These are phyloP conservation scores for Microdochium paspali DNA, from an alignment of 2,329 filamentous ascomycete species.

Conservation along the genomic window DNA sequence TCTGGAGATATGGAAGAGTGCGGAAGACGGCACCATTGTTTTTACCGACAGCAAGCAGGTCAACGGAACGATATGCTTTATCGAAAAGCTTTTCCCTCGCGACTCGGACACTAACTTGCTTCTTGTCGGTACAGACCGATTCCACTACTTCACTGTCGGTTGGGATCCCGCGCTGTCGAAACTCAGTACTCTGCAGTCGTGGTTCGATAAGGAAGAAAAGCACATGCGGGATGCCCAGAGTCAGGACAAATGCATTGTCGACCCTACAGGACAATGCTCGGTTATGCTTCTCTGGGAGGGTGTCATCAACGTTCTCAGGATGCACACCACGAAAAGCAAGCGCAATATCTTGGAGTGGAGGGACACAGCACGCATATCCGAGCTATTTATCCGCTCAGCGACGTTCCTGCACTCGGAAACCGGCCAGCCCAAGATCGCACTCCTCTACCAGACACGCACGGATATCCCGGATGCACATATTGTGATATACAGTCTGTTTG, in stretches of 20 bases:
- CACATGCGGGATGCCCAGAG: slow-evolving; percentile 71
- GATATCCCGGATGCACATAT: slow-evolving; percentile 44
- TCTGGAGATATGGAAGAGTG: slow-evolving; percentile 71
- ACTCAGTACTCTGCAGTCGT: slow-evolving; percentile 40
- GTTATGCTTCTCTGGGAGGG: slow-evolving; percentile 52
- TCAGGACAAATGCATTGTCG: slow-evolving; percentile 73
- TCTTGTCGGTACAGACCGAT: slow-evolving; percentile 84
- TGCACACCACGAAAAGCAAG: slow-evolving; percentile 34
- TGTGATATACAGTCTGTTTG: slow-evolving; percentile 49
- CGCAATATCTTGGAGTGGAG: slow-evolving; percentile 35
- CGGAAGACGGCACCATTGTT: slow-evolving; percentile 54
- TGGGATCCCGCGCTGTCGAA: slow-evolving; percentile 58
- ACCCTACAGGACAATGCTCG: slow-evolving; percentile 61
- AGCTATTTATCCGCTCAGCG: slow-evolving; percentile 50
- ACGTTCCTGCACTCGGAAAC: slow-evolving; percentile 49
- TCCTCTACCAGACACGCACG: slow-evolving; percentile 45
- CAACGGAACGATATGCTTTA: slow-evolving; percentile 79
- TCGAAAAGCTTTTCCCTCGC: slow-evolving; percentile 69
- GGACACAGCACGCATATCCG: slow-evolving; percentile 46
- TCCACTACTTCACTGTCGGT: slow-evolving; percentile 80
- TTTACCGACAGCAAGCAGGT: slow-evolving; percentile 54
- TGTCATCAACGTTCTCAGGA: slow-evolving; percentile 43
- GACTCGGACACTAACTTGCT: slow-evolving; percentile 72
- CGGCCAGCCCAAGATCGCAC: slow-evolving; percentile 47
- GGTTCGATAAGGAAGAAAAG: slow-evolving; percentile 45